Evolutionary conservation across 495 filamentous ascomycete species (phyloP).

Genomic region (Pyronema domesticum): DNA sequence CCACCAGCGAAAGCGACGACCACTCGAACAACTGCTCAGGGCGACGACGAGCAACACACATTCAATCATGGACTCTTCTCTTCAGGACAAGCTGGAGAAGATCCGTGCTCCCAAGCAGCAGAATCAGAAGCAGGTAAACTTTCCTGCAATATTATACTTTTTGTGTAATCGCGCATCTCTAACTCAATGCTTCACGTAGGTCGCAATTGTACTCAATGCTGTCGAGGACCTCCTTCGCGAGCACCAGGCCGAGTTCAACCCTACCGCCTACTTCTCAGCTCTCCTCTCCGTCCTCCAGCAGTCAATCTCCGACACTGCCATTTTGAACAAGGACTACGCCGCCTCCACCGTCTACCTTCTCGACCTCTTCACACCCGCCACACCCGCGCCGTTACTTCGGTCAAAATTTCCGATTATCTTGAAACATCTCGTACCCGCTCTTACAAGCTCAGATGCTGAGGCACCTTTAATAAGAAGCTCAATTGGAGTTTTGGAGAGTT

Average conservation of each 20-base stretch:
- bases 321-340: constrained; percentile 66
- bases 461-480: constrained; percentile 71
- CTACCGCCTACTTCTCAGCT: constrained; percentile 90
- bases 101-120: constrained; percentile 92
- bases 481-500: constrained; percentile 80
- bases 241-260: constrained; percentile 59
- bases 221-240: constrained; percentile 82
- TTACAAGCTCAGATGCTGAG: constrained; percentile 65
- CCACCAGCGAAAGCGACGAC: background rate
- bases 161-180: background rate
- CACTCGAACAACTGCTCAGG: too few species aligned
- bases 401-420: constrained; percentile 91
- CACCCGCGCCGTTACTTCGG: constrained; percentile 67
- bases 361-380: constrained; percentile 67
- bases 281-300: constrained; percentile 76
- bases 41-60: too few species aligned
- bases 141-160: constrained; percentile 9
- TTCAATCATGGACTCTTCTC: constrained; percentile 27
- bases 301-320: constrained; percentile 43
- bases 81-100: constrained; percentile 83
- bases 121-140: constrained; percentile 78
- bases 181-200: too few species aligned
- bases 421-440: constrained; percentile 60
- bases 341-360: constrained; percentile 88
- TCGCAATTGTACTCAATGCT: constrained; percentile 68